Conservation (phyloP, 2,329 filamentous ascomycete genomes). For the Tolypocladium tropicale region DNA sequence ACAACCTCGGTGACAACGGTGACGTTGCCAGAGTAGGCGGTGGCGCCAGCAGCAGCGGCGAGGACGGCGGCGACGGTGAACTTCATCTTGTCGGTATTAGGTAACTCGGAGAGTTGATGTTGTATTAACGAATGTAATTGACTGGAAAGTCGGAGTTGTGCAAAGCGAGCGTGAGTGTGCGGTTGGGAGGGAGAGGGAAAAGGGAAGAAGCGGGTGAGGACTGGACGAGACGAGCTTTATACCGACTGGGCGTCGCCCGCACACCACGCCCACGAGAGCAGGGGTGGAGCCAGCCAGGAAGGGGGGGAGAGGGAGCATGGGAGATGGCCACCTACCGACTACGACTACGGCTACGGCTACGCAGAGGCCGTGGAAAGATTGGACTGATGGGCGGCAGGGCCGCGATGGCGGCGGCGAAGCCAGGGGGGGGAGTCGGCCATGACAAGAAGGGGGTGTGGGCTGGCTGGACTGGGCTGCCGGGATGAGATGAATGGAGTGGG, state of each 20-base stretch:
- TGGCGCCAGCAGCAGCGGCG: conserved; percentile 40
- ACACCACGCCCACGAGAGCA: not conserved
- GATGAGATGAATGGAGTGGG: not conserved
- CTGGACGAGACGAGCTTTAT: conserved; percentile 38
- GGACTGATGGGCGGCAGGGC: not conserved
- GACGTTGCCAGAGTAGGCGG: conserved; percentile 33
- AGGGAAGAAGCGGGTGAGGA: conserved; percentile 15
- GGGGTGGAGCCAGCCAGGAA: conserved; percentile 6
- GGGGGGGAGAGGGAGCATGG: not conserved
- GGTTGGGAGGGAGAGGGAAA: conserved; percentile 34
- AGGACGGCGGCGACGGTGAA: conserved; percentile 44
- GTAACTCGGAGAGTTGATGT: conserved; percentile 22
- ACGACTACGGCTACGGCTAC: too few species aligned
- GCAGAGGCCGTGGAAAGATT: not conserved
- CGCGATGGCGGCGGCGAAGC: not conserved
- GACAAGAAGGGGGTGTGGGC: not conserved
- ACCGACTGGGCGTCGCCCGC: conserved; percentile 12
- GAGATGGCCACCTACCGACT: too few species aligned
- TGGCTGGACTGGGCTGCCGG: not conserved
- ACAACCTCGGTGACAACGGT: conserved; percentile 56
- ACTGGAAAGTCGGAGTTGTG: conserved; percentile 40
- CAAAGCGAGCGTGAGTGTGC: conserved; percentile 34
- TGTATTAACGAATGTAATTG: conserved; percentile 46
- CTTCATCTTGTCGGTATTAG: conserved; percentile 53
- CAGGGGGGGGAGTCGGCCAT: too few species aligned